Conservation (phyloP, 2,329 filamentous ascomycete genomes). For the Mycosphaerella sp. region DNA sequence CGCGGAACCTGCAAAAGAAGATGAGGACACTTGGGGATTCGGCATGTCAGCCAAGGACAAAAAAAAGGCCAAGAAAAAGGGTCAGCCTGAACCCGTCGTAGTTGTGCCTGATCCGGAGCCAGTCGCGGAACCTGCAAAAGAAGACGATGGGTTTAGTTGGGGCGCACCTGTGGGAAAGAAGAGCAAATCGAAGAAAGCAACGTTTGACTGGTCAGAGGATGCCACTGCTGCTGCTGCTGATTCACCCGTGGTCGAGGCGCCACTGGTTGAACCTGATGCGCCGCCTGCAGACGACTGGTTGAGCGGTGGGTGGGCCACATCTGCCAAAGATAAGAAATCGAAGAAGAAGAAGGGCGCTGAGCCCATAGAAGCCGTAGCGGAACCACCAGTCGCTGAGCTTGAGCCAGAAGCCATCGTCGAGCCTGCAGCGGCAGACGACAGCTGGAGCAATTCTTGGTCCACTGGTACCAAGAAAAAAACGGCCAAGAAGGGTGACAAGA, state of each 20-base stretch:
- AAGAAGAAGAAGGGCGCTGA: constrained; percentile 40
- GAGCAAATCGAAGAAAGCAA: constrained; percentile 35
- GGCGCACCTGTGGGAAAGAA: constrained; percentile 23
- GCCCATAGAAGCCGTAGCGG: constrained; percentile 16
- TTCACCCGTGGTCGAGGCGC: constrained; percentile 20
- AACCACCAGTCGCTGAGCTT: constrained; percentile 18
- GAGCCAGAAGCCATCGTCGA: constrained; percentile 46
- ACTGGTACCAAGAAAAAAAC: constrained; percentile 52
- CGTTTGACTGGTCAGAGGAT: constrained; percentile 33
- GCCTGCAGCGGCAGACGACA: constrained; percentile 43
- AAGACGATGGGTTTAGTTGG: constrained; percentile 19
- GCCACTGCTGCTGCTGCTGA: constrained; percentile 9
- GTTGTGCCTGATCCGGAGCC: constrained; percentile 18
- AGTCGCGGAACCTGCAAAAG: constrained; percentile 18
- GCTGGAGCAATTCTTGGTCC: constrained; percentile 50
- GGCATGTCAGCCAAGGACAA: constrained; percentile 38
- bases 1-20: constrained; percentile 18
- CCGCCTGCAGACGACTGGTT: constrained; percentile 45
- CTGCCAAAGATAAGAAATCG: constrained; percentile 38
- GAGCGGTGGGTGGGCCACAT: constrained; percentile 45
- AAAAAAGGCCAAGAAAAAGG: constrained; percentile 46
- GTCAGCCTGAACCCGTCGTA: constrained; percentile 30
- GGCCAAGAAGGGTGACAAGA: constrained; percentile 37
- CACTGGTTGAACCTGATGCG: constrained; percentile 33
- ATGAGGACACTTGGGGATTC: background rate